These are phyloP conservation scores for Nevesoporus exiguus DNA, from an alignment of 768 basidiomycete genomes.

Conservation along the genomic window DNA sequence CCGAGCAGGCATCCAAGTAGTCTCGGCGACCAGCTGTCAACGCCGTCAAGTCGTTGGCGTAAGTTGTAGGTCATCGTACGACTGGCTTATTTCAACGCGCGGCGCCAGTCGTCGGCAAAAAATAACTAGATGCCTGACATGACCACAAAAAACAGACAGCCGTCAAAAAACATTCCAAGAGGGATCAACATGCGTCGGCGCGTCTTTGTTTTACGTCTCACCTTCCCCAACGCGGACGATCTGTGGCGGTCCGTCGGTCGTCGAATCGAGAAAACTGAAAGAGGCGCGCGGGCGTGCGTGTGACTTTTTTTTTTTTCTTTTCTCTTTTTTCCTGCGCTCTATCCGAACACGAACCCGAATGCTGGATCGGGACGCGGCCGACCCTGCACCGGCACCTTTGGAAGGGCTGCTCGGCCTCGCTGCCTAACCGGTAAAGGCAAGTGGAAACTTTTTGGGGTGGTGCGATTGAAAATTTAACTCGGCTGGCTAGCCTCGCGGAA, in stretches of 20 bases:
- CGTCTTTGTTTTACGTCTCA: conserved; percentile 22
- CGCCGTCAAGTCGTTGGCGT: neutral
- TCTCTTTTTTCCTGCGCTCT: conserved; percentile 2
- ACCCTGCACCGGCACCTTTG: conserved; percentile 5
- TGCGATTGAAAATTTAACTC: conserved; percentile 1
- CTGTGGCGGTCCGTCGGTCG: conserved; percentile 6
- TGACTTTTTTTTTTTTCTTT: neutral
- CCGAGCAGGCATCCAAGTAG: neutral
- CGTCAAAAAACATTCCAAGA: neutral
- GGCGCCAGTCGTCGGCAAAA: neutral
- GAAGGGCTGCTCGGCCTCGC: neutral
- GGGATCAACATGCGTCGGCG: conserved; percentile 20
- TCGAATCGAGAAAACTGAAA: conserved; percentile 19
- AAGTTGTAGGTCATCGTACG: neutral
- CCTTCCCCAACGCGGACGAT: neutral
- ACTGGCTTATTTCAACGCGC: neutral
- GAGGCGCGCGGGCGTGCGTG: conserved; percentile 2
- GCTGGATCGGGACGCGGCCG: neutral
- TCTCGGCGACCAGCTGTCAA: conserved; percentile 2
- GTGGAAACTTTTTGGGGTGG: conserved; percentile 1
- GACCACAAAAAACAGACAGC: neutral
- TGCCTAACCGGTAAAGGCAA: conserved; percentile 16
- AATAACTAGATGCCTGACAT: conserved; percentile 1
- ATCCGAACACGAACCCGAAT: conserved; percentile 17
- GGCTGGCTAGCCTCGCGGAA: conserved; percentile 10